phyloP scores from a whole-genome alignment of 2,329 filamentous ascomycete species.

The Cytospora schulzeri region DNA sequence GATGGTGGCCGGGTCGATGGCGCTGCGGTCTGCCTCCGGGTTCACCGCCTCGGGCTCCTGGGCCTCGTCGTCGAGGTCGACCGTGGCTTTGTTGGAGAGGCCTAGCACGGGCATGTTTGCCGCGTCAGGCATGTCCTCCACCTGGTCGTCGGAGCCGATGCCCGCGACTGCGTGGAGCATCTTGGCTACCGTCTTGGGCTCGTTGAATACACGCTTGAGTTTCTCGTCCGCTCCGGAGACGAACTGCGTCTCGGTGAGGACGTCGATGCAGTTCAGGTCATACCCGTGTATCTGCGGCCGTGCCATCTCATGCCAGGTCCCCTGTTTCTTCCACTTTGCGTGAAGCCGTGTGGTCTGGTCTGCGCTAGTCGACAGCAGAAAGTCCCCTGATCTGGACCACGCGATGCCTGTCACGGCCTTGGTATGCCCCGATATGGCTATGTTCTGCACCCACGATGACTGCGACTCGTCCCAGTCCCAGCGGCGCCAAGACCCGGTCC shows the following conservation, averaged over 20 bases:
- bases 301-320: slow-evolving; percentile 93
- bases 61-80: slow-evolving; percentile 54
- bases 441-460: slow-evolving; percentile 74
- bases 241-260: slow-evolving; percentile 73
- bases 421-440: slow-evolving; percentile 83
- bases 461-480: slow-evolving; percentile 68
- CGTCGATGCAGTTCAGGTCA: slow-evolving; percentile 91
- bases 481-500: slow-evolving; percentile 89
- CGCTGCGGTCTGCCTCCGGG: slow-evolving; percentile 52
- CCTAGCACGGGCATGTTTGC: slow-evolving; percentile 95
- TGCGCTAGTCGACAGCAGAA: slow-evolving; percentile 83
- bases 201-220: slow-evolving; percentile 90
- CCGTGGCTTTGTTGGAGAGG: slow-evolving; percentile 91
- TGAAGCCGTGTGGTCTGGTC: slow-evolving; percentile 94
- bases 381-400: slow-evolving; percentile 80
- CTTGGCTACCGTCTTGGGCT: slow-evolving; percentile 79
- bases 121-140: slow-evolving; percentile 70
- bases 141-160: slow-evolving; percentile 47
- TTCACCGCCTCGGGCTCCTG: slow-evolving; percentile 39
- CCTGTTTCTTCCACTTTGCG: slow-evolving; percentile 68
- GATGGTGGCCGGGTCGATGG: slow-evolving; percentile 56
- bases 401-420: slow-evolving; percentile 77
- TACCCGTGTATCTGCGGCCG: slow-evolving; percentile 97
- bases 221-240: slow-evolving; percentile 97
- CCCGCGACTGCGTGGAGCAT: slow-evolving; percentile 71